phyloP scores from a whole-genome alignment of 1,284 basidiomycete genomes.

The Neonothopanus nambi region DNA sequence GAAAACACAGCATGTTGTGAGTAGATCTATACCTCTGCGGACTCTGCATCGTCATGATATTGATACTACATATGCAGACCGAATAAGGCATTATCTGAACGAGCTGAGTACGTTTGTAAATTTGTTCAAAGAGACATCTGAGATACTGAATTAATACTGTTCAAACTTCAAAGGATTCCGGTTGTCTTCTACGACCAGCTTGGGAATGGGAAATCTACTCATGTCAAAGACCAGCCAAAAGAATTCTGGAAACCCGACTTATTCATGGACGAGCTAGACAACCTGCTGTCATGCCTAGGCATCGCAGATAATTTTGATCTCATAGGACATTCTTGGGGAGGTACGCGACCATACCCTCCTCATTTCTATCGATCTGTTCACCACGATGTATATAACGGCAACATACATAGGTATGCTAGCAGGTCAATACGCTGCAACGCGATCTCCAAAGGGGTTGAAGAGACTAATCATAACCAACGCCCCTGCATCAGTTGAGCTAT shows the following conservation, averaged over 20 bases:
- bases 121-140: too few relatives aligned
- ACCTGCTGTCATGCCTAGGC: slow-evolving; percentile 29
- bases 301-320: slow-evolving; percentile 26
- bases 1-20: too few relatives aligned
- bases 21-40: slow-evolving; percentile 36
- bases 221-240: slow-evolving; percentile 34
- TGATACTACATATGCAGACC: too few relatives aligned
- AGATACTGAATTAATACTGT: too few relatives aligned
- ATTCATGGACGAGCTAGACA: slow-evolving; percentile 36
- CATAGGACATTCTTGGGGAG: slow-evolving; percentile 45
- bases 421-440: slow-evolving; percentile 30
- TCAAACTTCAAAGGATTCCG: too few relatives aligned
- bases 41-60: slow-evolving; percentile 29
- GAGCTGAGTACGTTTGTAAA: too few relatives aligned
- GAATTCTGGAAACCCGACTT: slow-evolving; percentile 37
- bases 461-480: slow-evolving; percentile 36
- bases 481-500: slow-evolving; percentile 37
- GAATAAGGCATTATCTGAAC: too few relatives aligned
- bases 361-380: not conserved
- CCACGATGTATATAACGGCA: not conserved
- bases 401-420: slow-evolving; percentile 33
- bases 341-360: slow-evolving; percentile 15
- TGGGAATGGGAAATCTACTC: slow-evolving; percentile 45
- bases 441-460: slow-evolving; percentile 34
- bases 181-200: slow-evolving; percentile 45